Conservation (phyloP, 2,329 filamentous ascomycete species). For the Penicillium sp. region DNA sequence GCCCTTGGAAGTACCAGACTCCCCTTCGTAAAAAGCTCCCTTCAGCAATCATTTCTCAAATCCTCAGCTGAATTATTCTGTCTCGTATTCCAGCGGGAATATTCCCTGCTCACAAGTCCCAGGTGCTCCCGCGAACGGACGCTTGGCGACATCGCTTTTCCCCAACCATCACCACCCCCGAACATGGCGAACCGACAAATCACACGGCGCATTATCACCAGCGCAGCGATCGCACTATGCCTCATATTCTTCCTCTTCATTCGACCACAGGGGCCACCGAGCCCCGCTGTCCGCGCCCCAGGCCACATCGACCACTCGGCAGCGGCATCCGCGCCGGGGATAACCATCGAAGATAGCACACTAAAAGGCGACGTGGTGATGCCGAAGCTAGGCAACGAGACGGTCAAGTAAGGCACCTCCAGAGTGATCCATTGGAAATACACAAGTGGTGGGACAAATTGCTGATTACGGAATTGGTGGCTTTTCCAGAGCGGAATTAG, state of each 20-base stretch:
- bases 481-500: conserved; percentile 49
- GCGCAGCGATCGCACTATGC: conserved; percentile 26
- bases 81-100: not conserved
- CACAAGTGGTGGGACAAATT: not conserved
- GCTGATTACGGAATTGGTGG: conserved; percentile 8
- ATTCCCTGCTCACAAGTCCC: not conserved
- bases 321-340: conserved; percentile 14
- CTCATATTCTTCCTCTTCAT: conserved; percentile 34
- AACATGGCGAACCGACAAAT: conserved; percentile 33
- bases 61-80: not conserved
- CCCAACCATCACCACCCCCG: not conserved
- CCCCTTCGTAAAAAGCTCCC: not conserved
- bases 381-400: conserved; percentile 43
- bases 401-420: conserved; percentile 36
- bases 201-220: conserved; percentile 30
- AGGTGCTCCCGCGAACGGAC: not conserved
- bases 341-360: conserved; percentile 28
- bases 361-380: conserved; percentile 40
- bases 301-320: conserved; percentile 32
- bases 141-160: conserved; percentile 1
- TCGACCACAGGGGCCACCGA: conserved; percentile 30
- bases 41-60: not conserved
- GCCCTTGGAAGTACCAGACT: not conserved
- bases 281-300: conserved; percentile 34
- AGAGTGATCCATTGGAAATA: not conserved